Percentiles rank a stretch among this genome's conserved stretches.
These are phyloP conservation scores for Cicer judaicum DNA, from an alignment of 306 rosid species.

Conservation along the genomic window DNA sequence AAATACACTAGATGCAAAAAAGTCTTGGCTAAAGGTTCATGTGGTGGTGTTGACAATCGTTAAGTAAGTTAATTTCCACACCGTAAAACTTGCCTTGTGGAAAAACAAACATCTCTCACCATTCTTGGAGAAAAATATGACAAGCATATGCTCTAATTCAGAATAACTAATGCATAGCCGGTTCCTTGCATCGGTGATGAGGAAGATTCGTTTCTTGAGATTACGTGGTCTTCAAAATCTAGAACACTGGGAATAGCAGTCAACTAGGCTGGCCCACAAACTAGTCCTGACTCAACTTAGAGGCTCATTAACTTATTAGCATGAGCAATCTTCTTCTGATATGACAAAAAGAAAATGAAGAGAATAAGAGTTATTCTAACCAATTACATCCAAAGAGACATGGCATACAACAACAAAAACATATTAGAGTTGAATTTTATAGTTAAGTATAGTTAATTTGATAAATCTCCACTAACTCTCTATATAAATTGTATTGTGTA, in stretches of 20 bases:
- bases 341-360: too few relatives aligned
- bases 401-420: too few relatives aligned
- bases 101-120: constrained; percentile 71
- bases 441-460: too few relatives aligned
- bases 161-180: constrained; percentile 51
- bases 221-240: constrained; percentile 51
- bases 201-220: constrained; percentile 73
- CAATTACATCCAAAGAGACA: too few relatives aligned
- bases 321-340: background rate
- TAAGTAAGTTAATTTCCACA: too few relatives aligned
- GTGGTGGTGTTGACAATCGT: too few relatives aligned
- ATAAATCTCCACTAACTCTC: too few relatives aligned
- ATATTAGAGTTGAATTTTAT: too few relatives aligned
- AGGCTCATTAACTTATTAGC: background rate
- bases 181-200: constrained; percentile 47
- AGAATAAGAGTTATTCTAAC: too few relatives aligned
- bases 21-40: background rate
- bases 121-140: constrained; percentile 52
- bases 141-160: constrained; percentile 58
- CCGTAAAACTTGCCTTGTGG: background rate
- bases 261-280: background rate
- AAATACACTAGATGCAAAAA: constrained; percentile 30
- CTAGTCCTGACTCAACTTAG: background rate
- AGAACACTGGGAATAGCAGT: constrained; percentile 26
- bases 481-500: too few relatives aligned